Percentiles rank a stretch among this genome's conserved stretches.
These are phyloP conservation scores for Pseudocercospora macadamiae DNA, from an alignment of 2,329 filamentous ascomycete species.

Conservation along the genomic window DNA sequence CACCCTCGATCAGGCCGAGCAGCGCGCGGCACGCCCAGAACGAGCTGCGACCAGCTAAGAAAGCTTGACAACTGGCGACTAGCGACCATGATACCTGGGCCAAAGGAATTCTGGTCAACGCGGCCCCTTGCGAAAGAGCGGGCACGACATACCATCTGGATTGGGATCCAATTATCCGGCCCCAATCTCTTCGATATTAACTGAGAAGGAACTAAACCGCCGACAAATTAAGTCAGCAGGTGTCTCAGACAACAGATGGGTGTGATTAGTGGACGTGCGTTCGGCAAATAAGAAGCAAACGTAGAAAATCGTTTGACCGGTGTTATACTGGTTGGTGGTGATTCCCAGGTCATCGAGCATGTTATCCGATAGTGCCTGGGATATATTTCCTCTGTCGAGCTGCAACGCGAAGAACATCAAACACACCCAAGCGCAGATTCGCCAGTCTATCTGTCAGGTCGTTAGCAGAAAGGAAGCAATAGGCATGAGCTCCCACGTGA, in stretches of 20 bases:
- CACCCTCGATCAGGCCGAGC: slow-evolving; percentile 47
- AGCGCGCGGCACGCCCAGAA: slow-evolving; percentile 46
- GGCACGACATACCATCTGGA: slow-evolving; percentile 50
- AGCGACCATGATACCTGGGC: too few species aligned
- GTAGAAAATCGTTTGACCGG: slow-evolving; percentile 64
- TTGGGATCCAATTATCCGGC: slow-evolving; percentile 50
- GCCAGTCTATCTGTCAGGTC: slow-evolving; percentile 52
- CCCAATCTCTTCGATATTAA: slow-evolving; percentile 50
- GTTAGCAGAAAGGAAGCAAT: too few species aligned
- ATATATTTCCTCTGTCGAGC: slow-evolving; percentile 61
- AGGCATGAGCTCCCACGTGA: too few species aligned
- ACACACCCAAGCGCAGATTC: slow-evolving; percentile 57
- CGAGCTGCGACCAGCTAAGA: slow-evolving; percentile 37
- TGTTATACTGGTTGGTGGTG: slow-evolving; percentile 54
- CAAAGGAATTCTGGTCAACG: too few species aligned
- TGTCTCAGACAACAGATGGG: slow-evolving; percentile 38
- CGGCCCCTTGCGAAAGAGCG: too few species aligned
- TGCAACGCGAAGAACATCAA: slow-evolving; percentile 60
- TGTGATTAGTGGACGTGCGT: too few species aligned
- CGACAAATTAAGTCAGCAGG: slow-evolving; percentile 43
- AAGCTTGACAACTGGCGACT: slow-evolving; percentile 43
- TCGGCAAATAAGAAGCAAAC: slow-evolving; percentile 70
- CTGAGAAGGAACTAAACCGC: slow-evolving; percentile 41
- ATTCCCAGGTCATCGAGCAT: slow-evolving; percentile 58
- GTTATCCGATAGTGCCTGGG: slow-evolving; percentile 66